These are phyloP conservation scores for Colletotrichum graminicola DNA, from an alignment of 2,329 filamentous ascomycete genomes.

Conservation along the genomic window DNA sequence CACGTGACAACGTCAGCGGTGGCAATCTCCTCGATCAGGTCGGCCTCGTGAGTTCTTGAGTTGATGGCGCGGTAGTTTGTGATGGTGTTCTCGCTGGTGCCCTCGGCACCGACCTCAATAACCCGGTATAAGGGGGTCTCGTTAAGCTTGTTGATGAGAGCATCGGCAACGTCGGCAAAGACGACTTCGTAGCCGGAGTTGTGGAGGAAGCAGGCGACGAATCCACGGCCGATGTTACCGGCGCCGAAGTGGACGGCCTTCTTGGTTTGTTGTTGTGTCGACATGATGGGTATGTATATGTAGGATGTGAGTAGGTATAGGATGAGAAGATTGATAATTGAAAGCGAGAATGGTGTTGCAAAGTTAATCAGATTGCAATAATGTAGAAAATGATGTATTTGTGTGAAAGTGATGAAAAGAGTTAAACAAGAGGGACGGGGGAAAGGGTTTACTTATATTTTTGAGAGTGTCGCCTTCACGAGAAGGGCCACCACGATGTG, in stretches of 20 bases:
- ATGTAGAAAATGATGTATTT: not conserved
- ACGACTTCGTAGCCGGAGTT: constrained; percentile 95
- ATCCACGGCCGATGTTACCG: constrained; percentile 88
- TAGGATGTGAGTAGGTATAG: not conserved
- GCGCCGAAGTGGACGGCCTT: constrained; percentile 89
- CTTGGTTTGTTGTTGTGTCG: constrained; percentile 53
- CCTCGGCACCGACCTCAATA: constrained; percentile 90
- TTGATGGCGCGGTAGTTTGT: constrained; percentile 98
- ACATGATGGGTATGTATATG: constrained; percentile 55
- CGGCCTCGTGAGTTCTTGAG: constrained; percentile 85
- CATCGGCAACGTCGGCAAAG: constrained; percentile 94
- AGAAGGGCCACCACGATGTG: constrained; percentile 37
- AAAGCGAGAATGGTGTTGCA: not conserved
- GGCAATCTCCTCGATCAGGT: constrained; percentile 86
- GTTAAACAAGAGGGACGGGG: rapidly evolving
- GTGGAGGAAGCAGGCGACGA: constrained; percentile 92
- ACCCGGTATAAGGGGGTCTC: constrained; percentile 84
- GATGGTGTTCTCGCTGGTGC: constrained; percentile 84
- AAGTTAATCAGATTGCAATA: not conserved
- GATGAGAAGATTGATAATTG: constrained; percentile 1
- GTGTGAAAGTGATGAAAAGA: not conserved
- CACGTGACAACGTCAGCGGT: constrained; percentile 94
- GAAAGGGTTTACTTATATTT: constrained; percentile 35
- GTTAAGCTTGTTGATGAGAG: constrained; percentile 84
- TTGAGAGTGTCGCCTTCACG: constrained; percentile 32